Evolutionary conservation across 208 protist genomes (phyloP).

Genomic region (Angomonas deanei): DNA sequence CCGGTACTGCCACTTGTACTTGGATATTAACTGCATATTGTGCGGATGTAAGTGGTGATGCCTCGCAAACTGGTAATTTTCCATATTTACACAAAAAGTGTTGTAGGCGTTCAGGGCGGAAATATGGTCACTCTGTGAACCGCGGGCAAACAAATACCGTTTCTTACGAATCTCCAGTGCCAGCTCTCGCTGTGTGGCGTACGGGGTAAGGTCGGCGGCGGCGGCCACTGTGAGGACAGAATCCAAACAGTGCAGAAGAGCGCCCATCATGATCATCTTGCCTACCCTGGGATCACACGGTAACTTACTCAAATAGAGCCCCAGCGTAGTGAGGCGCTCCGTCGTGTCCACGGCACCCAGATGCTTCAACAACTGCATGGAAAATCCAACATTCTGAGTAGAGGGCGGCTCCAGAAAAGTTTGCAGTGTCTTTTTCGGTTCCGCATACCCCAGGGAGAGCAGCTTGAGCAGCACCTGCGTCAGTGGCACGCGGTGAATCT

Average conservation of each 20-base stretch:
- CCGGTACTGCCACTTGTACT: constrained; percentile 82
- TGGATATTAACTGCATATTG: constrained; percentile 70
- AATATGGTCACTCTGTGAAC: constrained; percentile 78
- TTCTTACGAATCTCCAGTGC: constrained; percentile 36
- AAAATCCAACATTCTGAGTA: constrained; percentile 43
- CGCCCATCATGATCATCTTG: constrained; percentile 93
- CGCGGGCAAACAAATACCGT: constrained; percentile 49
- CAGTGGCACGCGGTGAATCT: constrained; percentile 93
- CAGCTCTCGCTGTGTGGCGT: constrained; percentile 37
- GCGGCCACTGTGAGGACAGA: constrained; percentile 94
- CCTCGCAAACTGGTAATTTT: constrained; percentile 30
- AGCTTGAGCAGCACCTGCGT: constrained; percentile 90
- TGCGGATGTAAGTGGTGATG: constrained; percentile 46
- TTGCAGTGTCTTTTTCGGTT: constrained; percentile 62
- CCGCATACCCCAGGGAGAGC: constrained; percentile 57
- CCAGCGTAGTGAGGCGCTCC: constrained; percentile 76
- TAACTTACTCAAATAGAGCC: constrained; percentile 72
- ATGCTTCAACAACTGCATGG: constrained; percentile 51
- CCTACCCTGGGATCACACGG: constrained; percentile 85
- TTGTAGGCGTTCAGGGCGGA: constrained; percentile 86
- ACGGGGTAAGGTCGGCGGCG: constrained; percentile 61
- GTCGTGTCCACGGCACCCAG: constrained; percentile 45
- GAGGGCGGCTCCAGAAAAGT: constrained; percentile 77
- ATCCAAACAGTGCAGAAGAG: constrained; percentile 91
- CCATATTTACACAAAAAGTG: constrained; percentile 45